Conservation (phyloP, 495 filamentous ascomycete species). For the Usnea hakonensis region DNA sequence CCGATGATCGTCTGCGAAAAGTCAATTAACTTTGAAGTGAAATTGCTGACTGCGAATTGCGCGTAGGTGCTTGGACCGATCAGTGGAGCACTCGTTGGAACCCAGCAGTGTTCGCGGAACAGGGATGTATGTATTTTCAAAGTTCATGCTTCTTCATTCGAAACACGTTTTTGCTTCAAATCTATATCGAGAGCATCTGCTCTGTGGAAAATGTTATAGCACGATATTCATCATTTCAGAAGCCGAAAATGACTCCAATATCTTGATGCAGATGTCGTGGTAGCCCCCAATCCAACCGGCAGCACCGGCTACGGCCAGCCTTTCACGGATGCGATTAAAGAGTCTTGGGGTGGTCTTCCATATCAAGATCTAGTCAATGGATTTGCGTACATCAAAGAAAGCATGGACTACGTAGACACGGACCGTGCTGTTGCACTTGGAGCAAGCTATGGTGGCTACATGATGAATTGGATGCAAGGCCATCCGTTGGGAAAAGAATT, state of each 20-base stretch:
- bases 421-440: conserved; percentile 70
- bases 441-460: conserved; percentile 81
- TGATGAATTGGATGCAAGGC: conserved; percentile 62
- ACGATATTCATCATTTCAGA: not conserved
- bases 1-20: not conserved
- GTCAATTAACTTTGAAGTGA: not conserved
- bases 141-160: not conserved
- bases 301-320: conserved; percentile 78
- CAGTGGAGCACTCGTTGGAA: conserved; percentile 89
- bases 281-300: conserved; percentile 84
- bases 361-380: conserved; percentile 77
- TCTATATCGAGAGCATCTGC: not conserved
- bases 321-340: conserved; percentile 66
- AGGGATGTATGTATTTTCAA: conserved; percentile 42
- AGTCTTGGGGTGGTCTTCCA: conserved; percentile 71
- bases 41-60: not conserved
- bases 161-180: not conserved
- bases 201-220: not conserved
- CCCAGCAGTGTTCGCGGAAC: conserved; percentile 81
- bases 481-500: conserved; percentile 35
- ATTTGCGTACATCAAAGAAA: conserved; percentile 66
- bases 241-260: conserved; percentile 27
- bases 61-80: conserved; percentile 69
- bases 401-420: conserved; percentile 69
- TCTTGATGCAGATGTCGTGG: conserved; percentile 49